Evolutionary conservation across 768 basidiomycete genomes (phyloP).

Genomic region (Boletus vermiculosoides): DNA sequence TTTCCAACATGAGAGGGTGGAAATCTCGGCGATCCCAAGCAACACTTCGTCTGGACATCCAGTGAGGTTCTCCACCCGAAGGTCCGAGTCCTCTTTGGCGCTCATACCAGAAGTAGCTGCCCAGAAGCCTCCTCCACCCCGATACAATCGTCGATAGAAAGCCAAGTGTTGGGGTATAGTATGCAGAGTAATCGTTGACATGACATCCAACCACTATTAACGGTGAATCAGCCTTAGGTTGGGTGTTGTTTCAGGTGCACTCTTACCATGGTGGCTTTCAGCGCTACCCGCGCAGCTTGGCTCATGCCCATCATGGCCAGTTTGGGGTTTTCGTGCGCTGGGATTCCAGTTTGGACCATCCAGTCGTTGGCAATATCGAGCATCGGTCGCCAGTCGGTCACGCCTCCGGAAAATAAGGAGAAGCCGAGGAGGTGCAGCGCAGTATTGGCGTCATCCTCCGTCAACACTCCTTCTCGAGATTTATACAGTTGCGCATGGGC

Average conservation of each 20-base stretch:
- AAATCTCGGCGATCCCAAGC: constrained; percentile 71
- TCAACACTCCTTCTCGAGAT: constrained; percentile 51
- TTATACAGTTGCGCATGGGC: constrained; percentile 64
- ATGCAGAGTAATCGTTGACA: constrained; percentile 60
- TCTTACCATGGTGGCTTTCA: constrained; percentile 75
- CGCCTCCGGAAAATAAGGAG: constrained; percentile 67
- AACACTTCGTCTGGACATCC: constrained; percentile 81
- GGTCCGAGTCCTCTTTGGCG: constrained; percentile 40
- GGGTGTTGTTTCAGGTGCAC: not conserved
- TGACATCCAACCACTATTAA: constrained; percentile 73
- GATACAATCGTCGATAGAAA: constrained; percentile 67
- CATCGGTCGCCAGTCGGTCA: constrained; percentile 66
- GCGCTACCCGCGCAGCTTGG: constrained; percentile 51
- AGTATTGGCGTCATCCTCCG: constrained; percentile 71
- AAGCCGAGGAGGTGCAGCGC: constrained; percentile 76
- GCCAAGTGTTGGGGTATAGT: constrained; percentile 63
- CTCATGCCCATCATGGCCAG: constrained; percentile 55
- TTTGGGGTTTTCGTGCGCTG: constrained; percentile 62
- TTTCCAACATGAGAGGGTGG: constrained; percentile 77
- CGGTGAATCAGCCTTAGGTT: constrained; percentile 16
- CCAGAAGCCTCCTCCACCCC: constrained; percentile 49
- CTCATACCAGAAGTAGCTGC: constrained; percentile 30
- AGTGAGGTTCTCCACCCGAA: constrained; percentile 65
- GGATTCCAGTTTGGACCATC: constrained; percentile 66
- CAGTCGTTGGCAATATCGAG: constrained; percentile 75